phyloP scores from a whole-genome alignment of 768 basidiomycete species.

The Rhodotorula graminis region DNA sequence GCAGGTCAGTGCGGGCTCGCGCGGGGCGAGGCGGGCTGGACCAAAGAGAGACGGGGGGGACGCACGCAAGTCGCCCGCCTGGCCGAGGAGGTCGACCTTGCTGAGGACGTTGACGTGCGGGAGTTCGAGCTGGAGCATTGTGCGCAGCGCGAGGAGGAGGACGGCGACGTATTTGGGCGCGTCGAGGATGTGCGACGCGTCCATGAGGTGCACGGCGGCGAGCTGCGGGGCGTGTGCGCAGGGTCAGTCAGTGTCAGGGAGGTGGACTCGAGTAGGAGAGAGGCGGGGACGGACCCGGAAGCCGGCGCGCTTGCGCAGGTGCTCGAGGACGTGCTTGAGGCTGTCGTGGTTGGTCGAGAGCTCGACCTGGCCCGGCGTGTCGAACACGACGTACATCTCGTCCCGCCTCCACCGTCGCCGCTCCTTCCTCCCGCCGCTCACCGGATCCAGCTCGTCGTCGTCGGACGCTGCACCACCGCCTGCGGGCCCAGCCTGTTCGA shows the following conservation, averaged over 20 bases:
- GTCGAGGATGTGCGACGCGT: constrained; percentile 95
- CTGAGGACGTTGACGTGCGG: constrained; percentile 96
- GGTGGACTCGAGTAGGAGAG: too few relatives aligned
- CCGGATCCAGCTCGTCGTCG: constrained; percentile 58
- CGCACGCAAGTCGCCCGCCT: constrained; percentile 86
- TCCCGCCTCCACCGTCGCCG: constrained; percentile 51
- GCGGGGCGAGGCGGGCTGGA: too few relatives aligned
- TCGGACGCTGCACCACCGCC: too few relatives aligned
- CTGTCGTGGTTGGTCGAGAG: constrained; percentile 92
- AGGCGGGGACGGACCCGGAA: constrained; percentile 66
- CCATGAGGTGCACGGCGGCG: constrained; percentile 89
- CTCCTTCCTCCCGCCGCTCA: constrained; percentile 46
- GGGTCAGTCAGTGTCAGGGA: neutral
- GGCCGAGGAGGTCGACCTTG: constrained; percentile 83
- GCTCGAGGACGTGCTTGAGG: constrained; percentile 70
- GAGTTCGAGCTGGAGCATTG: constrained; percentile 98
- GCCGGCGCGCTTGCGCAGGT: constrained; percentile 68
- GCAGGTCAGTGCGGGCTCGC: neutral
- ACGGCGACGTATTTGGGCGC: constrained; percentile 91
- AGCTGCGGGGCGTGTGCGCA: constrained; percentile 59
- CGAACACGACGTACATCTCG: constrained; percentile 85
- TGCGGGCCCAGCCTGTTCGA: constrained; percentile 44
- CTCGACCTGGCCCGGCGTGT: constrained; percentile 96
- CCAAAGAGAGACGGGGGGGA: neutral
- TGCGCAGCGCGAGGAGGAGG: constrained; percentile 80